Percentiles rank a stretch among this genome's conserved stretches.
These are phyloP conservation scores for Quercus glauca DNA, from an alignment of 306 rosid genomes.

Conservation along the genomic window DNA sequence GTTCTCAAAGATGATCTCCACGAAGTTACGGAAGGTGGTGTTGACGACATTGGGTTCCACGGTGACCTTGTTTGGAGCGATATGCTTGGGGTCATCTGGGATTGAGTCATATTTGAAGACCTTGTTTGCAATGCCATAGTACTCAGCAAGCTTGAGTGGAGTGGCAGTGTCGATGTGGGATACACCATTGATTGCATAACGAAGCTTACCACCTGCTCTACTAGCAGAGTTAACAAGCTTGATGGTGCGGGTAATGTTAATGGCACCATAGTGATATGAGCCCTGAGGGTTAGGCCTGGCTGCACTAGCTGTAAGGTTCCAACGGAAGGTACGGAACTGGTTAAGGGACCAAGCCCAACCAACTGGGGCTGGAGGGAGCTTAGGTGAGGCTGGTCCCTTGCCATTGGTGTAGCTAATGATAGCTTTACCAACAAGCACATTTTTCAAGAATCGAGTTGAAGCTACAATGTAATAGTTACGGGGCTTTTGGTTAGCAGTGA, in stretches of 20 bases:
- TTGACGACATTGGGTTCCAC: constrained; percentile 42
- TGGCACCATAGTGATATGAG: constrained; percentile 73
- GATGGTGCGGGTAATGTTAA: constrained; percentile 75
- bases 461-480: constrained; percentile 74
- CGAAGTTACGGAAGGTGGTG: constrained; percentile 35
- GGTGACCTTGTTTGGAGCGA: background rate
- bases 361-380: constrained; percentile 47
- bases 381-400: constrained; percentile 51
- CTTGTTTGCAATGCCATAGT: constrained; percentile 32
- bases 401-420: constrained; percentile 51
- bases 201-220: constrained; percentile 49
- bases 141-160: constrained; percentile 79
- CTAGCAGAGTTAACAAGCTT: constrained; percentile 46
- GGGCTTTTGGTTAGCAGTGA: constrained; percentile 61
- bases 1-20: constrained; percentile 82
- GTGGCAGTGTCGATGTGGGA: constrained; percentile 59
- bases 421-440: constrained; percentile 32
- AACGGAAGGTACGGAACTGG: constrained; percentile 73
- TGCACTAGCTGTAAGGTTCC: constrained; percentile 92
- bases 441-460: constrained; percentile 66
- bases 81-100: constrained; percentile 13
- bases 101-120: constrained; percentile 52
- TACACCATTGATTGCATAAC: constrained; percentile 67
- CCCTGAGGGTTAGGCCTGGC: constrained; percentile 97
- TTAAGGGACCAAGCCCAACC: constrained; percentile 97